These are phyloP conservation scores for Penicillium griseofulvum DNA, from an alignment of 2,329 filamentous ascomycete species.

Conservation along the genomic window DNA sequence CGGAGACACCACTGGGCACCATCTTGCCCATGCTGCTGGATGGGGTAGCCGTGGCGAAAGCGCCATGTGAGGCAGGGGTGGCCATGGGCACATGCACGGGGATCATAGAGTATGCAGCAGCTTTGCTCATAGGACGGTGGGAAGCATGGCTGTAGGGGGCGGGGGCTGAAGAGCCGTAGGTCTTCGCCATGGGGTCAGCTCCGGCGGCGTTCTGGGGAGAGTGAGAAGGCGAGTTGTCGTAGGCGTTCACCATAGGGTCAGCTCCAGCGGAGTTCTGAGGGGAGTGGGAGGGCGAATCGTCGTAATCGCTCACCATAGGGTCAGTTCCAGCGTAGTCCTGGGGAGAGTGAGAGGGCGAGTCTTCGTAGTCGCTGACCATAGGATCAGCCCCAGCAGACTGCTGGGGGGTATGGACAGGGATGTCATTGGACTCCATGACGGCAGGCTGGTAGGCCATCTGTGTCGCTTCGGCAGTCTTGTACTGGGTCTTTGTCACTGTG, in stretches of 20 bases:
- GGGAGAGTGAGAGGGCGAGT: not conserved
- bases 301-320: not conserved
- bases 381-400: not conserved
- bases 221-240: not conserved
- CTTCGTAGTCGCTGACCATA: not conserved
- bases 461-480: constrained; percentile 12
- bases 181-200: not conserved
- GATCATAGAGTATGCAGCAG: constrained; percentile 25
- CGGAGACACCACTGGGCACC: constrained; percentile 44
- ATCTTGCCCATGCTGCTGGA: constrained; percentile 16
- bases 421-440: not conserved
- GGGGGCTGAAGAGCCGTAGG: not conserved
- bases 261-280: not conserved
- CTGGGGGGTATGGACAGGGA: not conserved
- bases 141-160: constrained; percentile 11
- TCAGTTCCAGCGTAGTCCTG: not conserved
- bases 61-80: constrained; percentile 9
- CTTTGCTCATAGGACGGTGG: constrained; percentile 11
- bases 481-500: constrained; percentile 30
- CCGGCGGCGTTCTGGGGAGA: not conserved
- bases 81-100: constrained; percentile 28
- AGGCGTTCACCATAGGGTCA: not conserved
- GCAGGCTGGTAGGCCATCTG: not conserved
- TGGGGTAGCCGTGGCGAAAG: constrained; percentile 29
- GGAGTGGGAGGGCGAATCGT: too few species aligned